A percentile compares a stretch with the other conserved stretches of the same genome.
Evolutionary conservation across 805 yeast genomes (phyloP).

Genomic region (Candida ovalis): DNA sequence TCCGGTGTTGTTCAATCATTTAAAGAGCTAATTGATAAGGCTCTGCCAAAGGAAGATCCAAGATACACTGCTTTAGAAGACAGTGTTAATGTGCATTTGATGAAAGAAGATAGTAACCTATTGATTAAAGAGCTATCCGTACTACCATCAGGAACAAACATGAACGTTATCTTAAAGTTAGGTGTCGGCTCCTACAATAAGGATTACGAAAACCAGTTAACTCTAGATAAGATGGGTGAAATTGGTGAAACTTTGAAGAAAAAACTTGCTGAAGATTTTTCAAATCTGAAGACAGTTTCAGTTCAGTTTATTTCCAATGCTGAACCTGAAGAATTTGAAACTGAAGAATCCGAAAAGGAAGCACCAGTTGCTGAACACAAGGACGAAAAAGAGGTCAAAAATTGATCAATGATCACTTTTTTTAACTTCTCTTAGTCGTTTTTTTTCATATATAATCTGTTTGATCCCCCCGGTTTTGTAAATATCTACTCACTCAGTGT

Average conservation of each 20-base stretch:
- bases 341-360: slow-evolving; percentile 6
- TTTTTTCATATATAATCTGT: no score
- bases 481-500: neutral
- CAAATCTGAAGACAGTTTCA: slow-evolving; percentile 31
- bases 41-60: slow-evolving; percentile 49
- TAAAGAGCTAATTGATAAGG: slow-evolving; percentile 74
- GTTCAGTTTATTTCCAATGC: slow-evolving; percentile 30
- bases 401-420: neutral
- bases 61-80: slow-evolving; percentile 41
- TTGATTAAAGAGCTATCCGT: slow-evolving; percentile 40
- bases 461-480: neutral
- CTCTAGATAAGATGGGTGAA: slow-evolving; percentile 31
- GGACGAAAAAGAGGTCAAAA: neutral
- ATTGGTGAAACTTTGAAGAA: slow-evolving; percentile 24
- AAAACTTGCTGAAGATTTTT: slow-evolving; percentile 33
- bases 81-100: slow-evolving; percentile 30
- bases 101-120: slow-evolving; percentile 31
- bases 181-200: slow-evolving; percentile 30
- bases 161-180: slow-evolving; percentile 36
- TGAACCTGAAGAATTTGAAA: slow-evolving; percentile 6
- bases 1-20: slow-evolving; percentile 67
- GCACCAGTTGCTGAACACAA: slow-evolving; percentile 1
- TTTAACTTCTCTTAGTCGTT: neutral
- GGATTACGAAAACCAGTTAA: slow-evolving; percentile 26
- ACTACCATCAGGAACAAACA: slow-evolving; percentile 52